These are phyloP conservation scores for Xylaria flabelliformis DNA, from an alignment of 495 filamentous ascomycete genomes.

Conservation along the genomic window DNA sequence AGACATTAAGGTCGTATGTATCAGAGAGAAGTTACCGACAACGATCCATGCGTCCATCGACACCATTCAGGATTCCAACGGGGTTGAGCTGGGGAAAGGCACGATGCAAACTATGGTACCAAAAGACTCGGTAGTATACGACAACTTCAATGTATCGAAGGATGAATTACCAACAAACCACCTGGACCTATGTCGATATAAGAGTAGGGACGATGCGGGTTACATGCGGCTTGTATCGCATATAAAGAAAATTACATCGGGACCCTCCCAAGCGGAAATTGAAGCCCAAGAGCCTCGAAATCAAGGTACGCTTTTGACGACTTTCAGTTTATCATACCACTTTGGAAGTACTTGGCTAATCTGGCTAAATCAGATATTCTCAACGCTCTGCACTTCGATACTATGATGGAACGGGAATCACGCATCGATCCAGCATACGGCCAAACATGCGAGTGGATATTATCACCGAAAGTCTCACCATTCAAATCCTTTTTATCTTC, in stretches of 20 bases:
- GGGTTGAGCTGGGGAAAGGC: constrained; percentile 36
- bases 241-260: constrained; percentile 36
- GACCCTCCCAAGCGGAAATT: constrained; percentile 34
- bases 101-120: constrained; percentile 42
- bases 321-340: background rate
- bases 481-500: constrained; percentile 34
- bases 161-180: constrained; percentile 35
- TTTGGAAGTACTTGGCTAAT: constrained; percentile 7
- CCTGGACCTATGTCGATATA: constrained; percentile 36
- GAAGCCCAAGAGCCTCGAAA: constrained; percentile 41
- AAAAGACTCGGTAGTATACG: constrained; percentile 37
- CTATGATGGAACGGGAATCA: constrained; percentile 41
- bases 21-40: constrained; percentile 39
- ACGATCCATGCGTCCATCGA: constrained; percentile 36
- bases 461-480: constrained; percentile 34
- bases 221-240: constrained; percentile 37
- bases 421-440: constrained; percentile 41
- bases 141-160: constrained; percentile 38
- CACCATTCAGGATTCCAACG: constrained; percentile 29
- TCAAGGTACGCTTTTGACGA: constrained; percentile 35
- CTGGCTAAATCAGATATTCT: constrained; percentile 35
- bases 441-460: constrained; percentile 42
- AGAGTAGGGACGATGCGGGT: constrained; percentile 36
- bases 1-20: constrained; percentile 42
- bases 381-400: constrained; percentile 41